These are phyloP conservation scores for Ustilago cynodontis DNA, from an alignment of 1,284 basidiomycete species.

Conservation along the genomic window DNA sequence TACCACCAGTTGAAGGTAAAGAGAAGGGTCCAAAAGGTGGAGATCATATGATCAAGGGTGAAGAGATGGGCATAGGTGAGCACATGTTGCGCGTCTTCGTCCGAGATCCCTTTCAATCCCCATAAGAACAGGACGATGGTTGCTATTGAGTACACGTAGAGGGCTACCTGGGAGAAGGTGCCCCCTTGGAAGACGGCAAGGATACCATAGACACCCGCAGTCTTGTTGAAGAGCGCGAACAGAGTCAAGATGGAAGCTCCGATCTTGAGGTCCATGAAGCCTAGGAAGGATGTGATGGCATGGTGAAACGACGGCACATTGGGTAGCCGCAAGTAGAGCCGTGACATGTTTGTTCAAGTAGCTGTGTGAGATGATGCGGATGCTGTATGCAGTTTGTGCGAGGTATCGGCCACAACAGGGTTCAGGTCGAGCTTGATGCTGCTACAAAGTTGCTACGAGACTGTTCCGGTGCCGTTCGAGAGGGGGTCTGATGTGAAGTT, in stretches of 20 bases:
- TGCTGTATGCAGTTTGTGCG: too few species aligned
- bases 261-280: conserved; percentile 68
- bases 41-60: conserved; percentile 89
- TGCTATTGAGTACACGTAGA: conserved; percentile 88
- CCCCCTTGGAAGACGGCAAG: conserved; percentile 89
- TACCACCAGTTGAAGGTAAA: conserved; percentile 92
- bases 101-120: conserved; percentile 86
- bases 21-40: conserved; percentile 89
- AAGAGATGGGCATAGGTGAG: conserved; percentile 93
- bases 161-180: conserved; percentile 82
- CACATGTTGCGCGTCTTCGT: conserved; percentile 74
- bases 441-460: background rate
- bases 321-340: conserved; percentile 58
- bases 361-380: background rate
- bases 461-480: background rate
- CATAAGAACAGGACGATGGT: conserved; percentile 85
- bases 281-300: conserved; percentile 64
- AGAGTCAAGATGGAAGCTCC: conserved; percentile 67
- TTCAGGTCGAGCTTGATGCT: background rate
- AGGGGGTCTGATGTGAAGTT: background rate
- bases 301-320: conserved; percentile 55
- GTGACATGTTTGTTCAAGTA: conserved; percentile 49
- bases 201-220: conserved; percentile 95
- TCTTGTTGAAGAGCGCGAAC: conserved; percentile 87
- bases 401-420: too few species aligned